These are phyloP conservation scores for Aspergillus fumigatiaffinis DNA, from an alignment of 2,329 filamentous ascomycete species.

Conservation along the genomic window DNA sequence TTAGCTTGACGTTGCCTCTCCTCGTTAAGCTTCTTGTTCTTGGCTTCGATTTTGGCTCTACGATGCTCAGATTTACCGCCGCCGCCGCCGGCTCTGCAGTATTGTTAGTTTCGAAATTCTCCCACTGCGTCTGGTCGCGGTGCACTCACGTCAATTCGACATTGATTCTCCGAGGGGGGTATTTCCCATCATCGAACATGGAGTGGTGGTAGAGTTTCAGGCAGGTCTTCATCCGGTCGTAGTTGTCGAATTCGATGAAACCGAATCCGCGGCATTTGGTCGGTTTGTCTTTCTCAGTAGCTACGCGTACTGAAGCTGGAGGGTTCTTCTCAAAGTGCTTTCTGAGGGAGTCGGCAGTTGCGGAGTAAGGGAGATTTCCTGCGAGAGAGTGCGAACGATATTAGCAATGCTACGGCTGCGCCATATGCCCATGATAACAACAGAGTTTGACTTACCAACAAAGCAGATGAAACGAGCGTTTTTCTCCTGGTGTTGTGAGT, in stretches of 20 bases:
- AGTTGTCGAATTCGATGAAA: conserved; percentile 84
- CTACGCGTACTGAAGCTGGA: conserved; percentile 67
- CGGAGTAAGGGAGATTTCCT: conserved; percentile 86
- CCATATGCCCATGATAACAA: background rate
- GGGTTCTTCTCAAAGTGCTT: conserved; percentile 75
- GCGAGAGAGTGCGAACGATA: background rate
- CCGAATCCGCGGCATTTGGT: conserved; percentile 70
- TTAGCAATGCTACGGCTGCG: background rate
- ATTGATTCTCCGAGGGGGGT: conserved; percentile 71
- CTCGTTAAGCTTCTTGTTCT: conserved; percentile 81
- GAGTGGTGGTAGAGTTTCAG: conserved; percentile 87
- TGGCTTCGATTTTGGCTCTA: conserved; percentile 72
- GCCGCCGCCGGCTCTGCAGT: conserved; percentile 65
- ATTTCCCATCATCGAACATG: conserved; percentile 60
- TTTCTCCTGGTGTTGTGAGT: conserved; percentile 21
- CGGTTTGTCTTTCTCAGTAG: conserved; percentile 62
- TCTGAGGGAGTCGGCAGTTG: conserved; percentile 64
- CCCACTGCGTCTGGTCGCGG: background rate
- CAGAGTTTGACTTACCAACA: conserved; percentile 52
- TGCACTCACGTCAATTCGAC: conserved; percentile 76
- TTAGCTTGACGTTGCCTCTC: conserved; percentile 55
- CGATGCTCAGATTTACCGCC: conserved; percentile 75
- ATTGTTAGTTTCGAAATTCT: conserved; percentile 1
- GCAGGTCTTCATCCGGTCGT: conserved; percentile 88
- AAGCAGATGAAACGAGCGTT: conserved; percentile 70